Evolutionary conservation across 228 moss, liverwort and hornwort genomes (phyloP).

Genomic region (Sphagnum magellanicum): DNA sequence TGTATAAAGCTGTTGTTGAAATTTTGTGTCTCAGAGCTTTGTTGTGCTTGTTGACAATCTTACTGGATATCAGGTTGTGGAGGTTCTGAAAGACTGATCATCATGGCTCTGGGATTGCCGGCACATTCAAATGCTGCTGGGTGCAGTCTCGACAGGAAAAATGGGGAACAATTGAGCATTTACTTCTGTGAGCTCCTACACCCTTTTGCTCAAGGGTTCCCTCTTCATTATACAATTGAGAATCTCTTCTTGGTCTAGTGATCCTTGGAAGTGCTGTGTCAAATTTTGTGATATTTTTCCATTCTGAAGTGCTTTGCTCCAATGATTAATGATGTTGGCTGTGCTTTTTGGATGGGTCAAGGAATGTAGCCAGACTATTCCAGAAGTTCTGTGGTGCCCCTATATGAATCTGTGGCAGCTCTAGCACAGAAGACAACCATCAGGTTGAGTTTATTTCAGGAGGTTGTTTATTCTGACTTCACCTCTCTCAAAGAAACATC

Average conservation of each 20-base stretch:
- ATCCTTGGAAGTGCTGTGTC: no score
- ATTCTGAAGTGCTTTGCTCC: no score
- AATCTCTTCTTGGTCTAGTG: no score
- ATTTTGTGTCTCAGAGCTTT: slow-evolving; percentile 34
- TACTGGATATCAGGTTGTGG: slow-evolving; percentile 58
- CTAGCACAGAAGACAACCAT: slow-evolving; percentile 72
- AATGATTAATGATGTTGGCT: background rate
- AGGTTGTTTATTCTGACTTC: no score
- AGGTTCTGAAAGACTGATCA: slow-evolving; percentile 91
- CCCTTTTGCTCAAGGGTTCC: no score
- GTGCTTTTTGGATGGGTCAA: background rate
- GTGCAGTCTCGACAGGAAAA: slow-evolving; percentile 81
- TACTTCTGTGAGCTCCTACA: no score
- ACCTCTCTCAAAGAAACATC: no score
- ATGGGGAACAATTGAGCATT: slow-evolving; percentile 79
- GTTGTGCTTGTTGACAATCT: slow-evolving; percentile 14
- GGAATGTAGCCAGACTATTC: slow-evolving; percentile 31
- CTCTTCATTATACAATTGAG: no score
- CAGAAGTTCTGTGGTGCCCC: slow-evolving; percentile 54
- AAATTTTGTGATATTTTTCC: no score
- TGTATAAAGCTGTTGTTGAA: slow-evolving; percentile 65
- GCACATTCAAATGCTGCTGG: slow-evolving; percentile 71
- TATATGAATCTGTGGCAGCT: slow-evolving; percentile 61
- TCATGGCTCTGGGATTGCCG: slow-evolving; percentile 98
- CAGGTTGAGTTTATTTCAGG: slow-evolving; percentile 14